phyloP scores from a whole-genome alignment of 2,329 filamentous ascomycete species.

The Claviceps arundinis region DNA sequence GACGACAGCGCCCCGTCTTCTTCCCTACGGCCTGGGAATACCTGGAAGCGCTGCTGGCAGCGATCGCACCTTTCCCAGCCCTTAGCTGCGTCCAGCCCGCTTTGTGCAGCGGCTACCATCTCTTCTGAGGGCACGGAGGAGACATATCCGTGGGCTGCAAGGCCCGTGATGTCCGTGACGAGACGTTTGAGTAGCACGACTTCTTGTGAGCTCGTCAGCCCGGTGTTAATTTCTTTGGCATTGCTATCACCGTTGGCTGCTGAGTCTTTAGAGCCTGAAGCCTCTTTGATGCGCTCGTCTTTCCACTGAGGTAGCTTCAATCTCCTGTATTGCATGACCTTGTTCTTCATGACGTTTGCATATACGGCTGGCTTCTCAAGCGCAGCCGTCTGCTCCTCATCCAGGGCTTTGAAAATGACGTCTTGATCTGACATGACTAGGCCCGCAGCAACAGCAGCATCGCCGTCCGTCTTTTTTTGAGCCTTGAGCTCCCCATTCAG shows the following conservation, averaged over 20 bases:
- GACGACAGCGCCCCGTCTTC: constrained; percentile 64
- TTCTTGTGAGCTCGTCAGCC: constrained; percentile 55
- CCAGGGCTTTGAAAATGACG: constrained; percentile 54
- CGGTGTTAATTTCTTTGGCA: constrained; percentile 51
- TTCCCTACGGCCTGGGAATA: constrained; percentile 73
- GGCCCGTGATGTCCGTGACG: constrained; percentile 45
- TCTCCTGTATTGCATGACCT: constrained; percentile 61
- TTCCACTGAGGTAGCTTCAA: constrained; percentile 64
- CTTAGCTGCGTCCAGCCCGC: constrained; percentile 50
- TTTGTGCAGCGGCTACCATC: constrained; percentile 52
- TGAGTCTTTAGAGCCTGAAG: neutral
- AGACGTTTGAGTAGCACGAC: constrained; percentile 49
- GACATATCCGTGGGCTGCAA: constrained; percentile 67
- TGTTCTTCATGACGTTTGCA: constrained; percentile 69
- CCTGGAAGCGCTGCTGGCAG: constrained; percentile 75
- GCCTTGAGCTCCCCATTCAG: constrained; percentile 52
- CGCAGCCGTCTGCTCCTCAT: constrained; percentile 68
- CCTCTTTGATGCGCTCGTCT: constrained; percentile 35
- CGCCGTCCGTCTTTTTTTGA: constrained; percentile 25
- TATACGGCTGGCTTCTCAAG: constrained; percentile 59
- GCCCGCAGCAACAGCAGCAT: constrained; percentile 17
- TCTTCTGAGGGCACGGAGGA: constrained; percentile 48
- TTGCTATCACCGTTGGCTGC: constrained; percentile 16
- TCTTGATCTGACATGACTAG: constrained; percentile 50
- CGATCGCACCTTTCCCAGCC: constrained; percentile 86